phyloP scores from a whole-genome alignment of 352 stramenopile species.

The Phytophthora chlamydospora region DNA sequence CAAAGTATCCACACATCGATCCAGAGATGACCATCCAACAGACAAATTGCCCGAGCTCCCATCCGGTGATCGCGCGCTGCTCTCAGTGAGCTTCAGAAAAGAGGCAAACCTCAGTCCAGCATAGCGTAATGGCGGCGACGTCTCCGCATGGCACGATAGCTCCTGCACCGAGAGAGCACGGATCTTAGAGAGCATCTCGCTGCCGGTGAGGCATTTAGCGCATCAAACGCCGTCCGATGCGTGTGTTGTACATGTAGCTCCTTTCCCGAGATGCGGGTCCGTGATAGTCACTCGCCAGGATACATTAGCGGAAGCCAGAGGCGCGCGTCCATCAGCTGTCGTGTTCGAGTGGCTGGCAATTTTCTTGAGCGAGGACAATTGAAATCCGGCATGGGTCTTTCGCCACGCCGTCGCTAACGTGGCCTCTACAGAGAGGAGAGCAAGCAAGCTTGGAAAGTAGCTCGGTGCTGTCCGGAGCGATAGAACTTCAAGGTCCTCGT shows the following conservation, averaged over 20 bases:
- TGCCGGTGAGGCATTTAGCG: slow-evolving; percentile 6
- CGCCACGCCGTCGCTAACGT: neutral
- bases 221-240: slow-evolving; percentile 3
- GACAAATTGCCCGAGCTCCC: slow-evolving; percentile 19
- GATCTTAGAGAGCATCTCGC: neutral
- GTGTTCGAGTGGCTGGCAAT: slow-evolving; percentile 7
- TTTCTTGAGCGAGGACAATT: slow-evolving; percentile 5
- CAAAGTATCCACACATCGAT: slow-evolving; percentile 11
- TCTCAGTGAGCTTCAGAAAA: slow-evolving; percentile 16
- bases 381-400: neutral
- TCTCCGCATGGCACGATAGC: slow-evolving; percentile 24
- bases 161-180: slow-evolving; percentile 26
- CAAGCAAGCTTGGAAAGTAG: slow-evolving; percentile 4
- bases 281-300: slow-evolving; percentile 21
- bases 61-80: slow-evolving; percentile 17
- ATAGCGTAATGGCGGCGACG: slow-evolving; percentile 19
- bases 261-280: slow-evolving; percentile 26
- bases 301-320: slow-evolving; percentile 14
- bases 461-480: slow-evolving; percentile 11
- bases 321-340: slow-evolving; percentile 24
- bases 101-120: slow-evolving; percentile 22
- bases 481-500: slow-evolving; percentile 25
- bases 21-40: slow-evolving; percentile 30
- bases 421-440: neutral
- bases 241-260: neutral